Percentiles rank a stretch among this genome's conserved stretches.
Conservation (phyloP, 257 asterid species). For the Solanum chmielewskii region DNA sequence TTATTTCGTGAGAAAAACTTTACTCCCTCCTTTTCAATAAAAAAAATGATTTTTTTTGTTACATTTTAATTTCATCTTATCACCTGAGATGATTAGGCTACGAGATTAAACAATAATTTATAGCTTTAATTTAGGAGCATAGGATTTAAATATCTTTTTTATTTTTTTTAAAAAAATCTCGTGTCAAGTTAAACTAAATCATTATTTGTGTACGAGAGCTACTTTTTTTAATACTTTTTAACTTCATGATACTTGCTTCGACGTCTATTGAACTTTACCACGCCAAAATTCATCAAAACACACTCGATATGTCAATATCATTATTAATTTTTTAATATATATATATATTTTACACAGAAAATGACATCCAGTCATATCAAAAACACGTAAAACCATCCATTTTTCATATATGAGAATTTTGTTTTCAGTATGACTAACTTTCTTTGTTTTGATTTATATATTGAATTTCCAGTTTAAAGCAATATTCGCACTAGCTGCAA, state of each 20-base stretch:
- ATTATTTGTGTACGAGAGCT: background rate
- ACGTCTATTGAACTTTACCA: background rate
- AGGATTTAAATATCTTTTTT: no score
- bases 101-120: no score
- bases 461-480: constrained; percentile 34
- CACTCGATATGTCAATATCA: background rate
- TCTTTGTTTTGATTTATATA: background rate
- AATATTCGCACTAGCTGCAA: constrained; percentile 46
- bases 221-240: background rate
- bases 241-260: background rate
- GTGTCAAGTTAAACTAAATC: no score
- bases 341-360: background rate
- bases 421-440: background rate
- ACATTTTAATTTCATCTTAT: no score
- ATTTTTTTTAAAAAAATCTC: no score
- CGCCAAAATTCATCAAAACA: background rate
- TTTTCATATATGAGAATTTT: background rate
- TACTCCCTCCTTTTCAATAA: no score
- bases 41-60: no score
- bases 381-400: background rate
- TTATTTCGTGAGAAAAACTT: background rate
- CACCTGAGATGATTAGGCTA: no score
- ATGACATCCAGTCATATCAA: background rate
- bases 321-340: background rate
- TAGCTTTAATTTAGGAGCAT: no score